Conservation (phyloP, 352 stramenopile genomes). For the Phytophthora constricta region DNA sequence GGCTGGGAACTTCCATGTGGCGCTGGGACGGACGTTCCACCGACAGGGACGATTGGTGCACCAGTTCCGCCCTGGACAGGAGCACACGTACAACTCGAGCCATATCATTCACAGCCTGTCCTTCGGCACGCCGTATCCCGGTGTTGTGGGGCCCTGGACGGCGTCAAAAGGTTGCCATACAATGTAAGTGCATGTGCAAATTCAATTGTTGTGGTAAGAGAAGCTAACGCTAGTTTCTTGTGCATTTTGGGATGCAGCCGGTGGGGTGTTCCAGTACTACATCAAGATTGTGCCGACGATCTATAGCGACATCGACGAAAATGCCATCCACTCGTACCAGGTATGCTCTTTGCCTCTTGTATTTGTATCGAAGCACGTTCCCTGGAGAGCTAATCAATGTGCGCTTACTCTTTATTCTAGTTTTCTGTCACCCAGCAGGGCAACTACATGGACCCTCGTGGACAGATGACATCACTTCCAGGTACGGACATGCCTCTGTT, state of each 20-base stretch:
- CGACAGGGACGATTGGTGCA: conserved; percentile 80
- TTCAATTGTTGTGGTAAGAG: background rate
- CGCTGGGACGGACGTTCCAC: conserved; percentile 82
- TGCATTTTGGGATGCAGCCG: conserved; percentile 42
- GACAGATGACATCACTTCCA: conserved; percentile 75
- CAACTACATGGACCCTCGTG: conserved; percentile 72
- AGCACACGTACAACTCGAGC: conserved; percentile 81
- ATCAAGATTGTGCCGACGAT: conserved; percentile 90
- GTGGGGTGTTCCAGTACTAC: conserved; percentile 88
- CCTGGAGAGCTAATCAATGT: conserved; percentile 8
- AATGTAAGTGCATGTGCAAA: conserved; percentile 45
- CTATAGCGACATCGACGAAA: conserved; percentile 76
- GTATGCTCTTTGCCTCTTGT: conserved; percentile 22
- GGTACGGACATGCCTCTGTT: conserved; percentile 25
- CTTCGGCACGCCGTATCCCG: conserved; percentile 66
- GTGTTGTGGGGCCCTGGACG: conserved; percentile 58
- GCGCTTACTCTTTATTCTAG: conserved; percentile 31
- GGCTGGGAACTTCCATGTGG: conserved; percentile 87
- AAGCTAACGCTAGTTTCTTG: conserved; percentile 9
- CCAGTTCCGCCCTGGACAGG: conserved; percentile 82
- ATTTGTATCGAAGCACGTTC: background rate
- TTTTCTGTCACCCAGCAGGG: conserved; percentile 87
- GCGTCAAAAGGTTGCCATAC: conserved; percentile 55
- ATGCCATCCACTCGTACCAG: conserved; percentile 74
- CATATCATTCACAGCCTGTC: conserved; percentile 82